Percentiles rank a stretch among this genome's conserved stretches.
Conservation (phyloP, 768 basidiomycete genomes). For the Leccinum imitatum region DNA sequence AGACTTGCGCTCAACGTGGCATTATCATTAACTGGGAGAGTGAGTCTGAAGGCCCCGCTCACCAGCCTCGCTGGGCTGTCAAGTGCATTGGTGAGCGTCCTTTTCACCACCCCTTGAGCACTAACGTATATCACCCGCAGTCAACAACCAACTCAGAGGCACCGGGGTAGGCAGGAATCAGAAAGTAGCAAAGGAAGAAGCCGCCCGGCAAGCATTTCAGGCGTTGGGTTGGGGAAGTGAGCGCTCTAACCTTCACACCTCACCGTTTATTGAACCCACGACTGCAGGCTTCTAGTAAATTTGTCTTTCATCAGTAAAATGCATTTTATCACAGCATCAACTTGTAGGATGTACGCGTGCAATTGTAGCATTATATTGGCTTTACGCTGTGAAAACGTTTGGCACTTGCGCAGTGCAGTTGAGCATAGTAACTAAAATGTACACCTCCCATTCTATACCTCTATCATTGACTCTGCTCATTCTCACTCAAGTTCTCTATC, state of each 20-base stretch:
- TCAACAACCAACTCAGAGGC: constrained; percentile 51
- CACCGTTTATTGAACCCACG: background rate
- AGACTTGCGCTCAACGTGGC: constrained; percentile 50
- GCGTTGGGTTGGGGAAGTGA: constrained; percentile 52
- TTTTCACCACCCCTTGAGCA: background rate
- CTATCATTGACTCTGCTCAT: no score
- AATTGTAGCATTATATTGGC: constrained; percentile 5
- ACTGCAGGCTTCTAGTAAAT: constrained; percentile 17
- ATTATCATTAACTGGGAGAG: constrained; percentile 46
- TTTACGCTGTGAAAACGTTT: background rate
- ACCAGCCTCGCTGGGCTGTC: constrained; percentile 58
- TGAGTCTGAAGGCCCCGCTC: constrained; percentile 48
- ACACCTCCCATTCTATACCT: no score
- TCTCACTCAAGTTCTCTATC: no score
- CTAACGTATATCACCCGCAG: constrained; percentile 32
- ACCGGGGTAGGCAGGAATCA: constrained; percentile 55
- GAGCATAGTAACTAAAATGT: no score
- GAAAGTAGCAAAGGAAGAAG: constrained; percentile 67
- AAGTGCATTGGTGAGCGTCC: constrained; percentile 47
- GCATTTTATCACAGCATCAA: background rate
- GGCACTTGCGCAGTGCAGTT: no score
- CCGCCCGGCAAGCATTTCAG: constrained; percentile 56
- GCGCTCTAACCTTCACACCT: background rate
- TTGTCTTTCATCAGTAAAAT: background rate
- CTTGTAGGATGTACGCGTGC: constrained; percentile 1